Percentiles rank a stretch among this genome's conserved stretches.
phyloP scores from a whole-genome alignment of 495 filamentous ascomycete genomes.

The Penicillium coffeae region DNA sequence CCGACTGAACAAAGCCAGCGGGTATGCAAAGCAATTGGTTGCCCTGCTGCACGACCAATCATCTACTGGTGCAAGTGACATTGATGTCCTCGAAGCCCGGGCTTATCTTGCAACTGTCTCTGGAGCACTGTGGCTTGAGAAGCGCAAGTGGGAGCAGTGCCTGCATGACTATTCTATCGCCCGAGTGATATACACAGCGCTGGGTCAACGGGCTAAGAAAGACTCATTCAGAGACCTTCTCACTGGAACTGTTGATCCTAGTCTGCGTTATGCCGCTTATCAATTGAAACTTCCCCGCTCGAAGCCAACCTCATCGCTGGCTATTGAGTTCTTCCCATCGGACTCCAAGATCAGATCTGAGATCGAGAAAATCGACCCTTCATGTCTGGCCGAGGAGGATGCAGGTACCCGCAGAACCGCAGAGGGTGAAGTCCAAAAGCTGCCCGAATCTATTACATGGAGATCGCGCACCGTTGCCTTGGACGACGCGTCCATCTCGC shows the following conservation, averaged over 20 bases:
- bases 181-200: slow-evolving; percentile 74
- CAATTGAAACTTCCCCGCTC: slow-evolving; percentile 81
- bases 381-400: slow-evolving; percentile 60
- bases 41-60: slow-evolving; percentile 56
- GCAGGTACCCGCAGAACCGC: slow-evolving; percentile 52
- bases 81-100: slow-evolving; percentile 77
- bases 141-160: slow-evolving; percentile 78
- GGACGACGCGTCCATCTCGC: slow-evolving; percentile 87
- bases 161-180: slow-evolving; percentile 70
- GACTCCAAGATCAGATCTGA: slow-evolving; percentile 58
- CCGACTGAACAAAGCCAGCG: slow-evolving; percentile 72
- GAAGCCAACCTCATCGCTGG: slow-evolving; percentile 70
- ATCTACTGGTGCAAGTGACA: slow-evolving; percentile 58
- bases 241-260: slow-evolving; percentile 82
- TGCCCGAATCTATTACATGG: slow-evolving; percentile 81
- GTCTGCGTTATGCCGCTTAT: slow-evolving; percentile 91
- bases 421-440: slow-evolving; percentile 48
- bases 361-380: slow-evolving; percentile 70
- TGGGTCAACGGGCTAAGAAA: slow-evolving; percentile 58
- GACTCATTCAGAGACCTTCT: slow-evolving; percentile 85
- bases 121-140: slow-evolving; percentile 78
- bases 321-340: slow-evolving; percentile 67
- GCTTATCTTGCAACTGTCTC: slow-evolving; percentile 74
- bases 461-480: slow-evolving; percentile 81
- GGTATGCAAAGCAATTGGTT: slow-evolving; percentile 64